Evolutionary conservation across 148 eudicot genomes (phyloP), one percentile per base, ranked within the genome.

Genomic region (Polygonum aviculare): DNA sequence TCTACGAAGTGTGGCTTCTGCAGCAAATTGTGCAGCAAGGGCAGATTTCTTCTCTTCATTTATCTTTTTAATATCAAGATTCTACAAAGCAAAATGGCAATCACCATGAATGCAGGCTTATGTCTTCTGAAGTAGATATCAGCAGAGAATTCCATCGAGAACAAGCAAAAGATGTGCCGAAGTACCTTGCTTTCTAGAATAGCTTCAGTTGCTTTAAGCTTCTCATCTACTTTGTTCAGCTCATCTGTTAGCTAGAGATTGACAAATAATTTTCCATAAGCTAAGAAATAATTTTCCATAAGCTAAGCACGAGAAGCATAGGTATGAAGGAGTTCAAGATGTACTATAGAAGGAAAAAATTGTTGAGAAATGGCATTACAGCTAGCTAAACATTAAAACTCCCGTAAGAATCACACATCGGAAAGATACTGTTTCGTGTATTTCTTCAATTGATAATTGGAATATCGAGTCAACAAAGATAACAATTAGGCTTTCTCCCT

Each of bases 1-100:
- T 72, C 99, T 89, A 80, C 99, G 87, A 77, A 95, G 98, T 35
- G 99, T 95, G 80, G 98, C 98, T 85, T 95, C 98, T 48, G 99
- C 99, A 69, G 99, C 99, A 88, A 89, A 95, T 82, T 93, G 97
- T 70, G 98, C 99, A 39, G 97, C 88, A 82, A 95, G 77, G 71
- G 99, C 90, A 55, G 90, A 84, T 80, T 87, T 95, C 74, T 90
- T 95, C 84, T 95, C 97, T 74, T 95, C 97, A 81, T 86, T 92
- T 76, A 86, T 87, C 82, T 88, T 95, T 83, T 84, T 95, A 7
- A 88, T 80, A 80, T 95, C 99, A 76, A 95, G 89, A 82, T 86
- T 93, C 99, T 95, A 85, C 74, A 80, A 76, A 82, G 80, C 16
- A 80, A 35, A 3, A 77, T 40, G 65, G 74, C 14, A 3, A 44